Evolutionary conservation across 768 basidiomycete species (phyloP), one percentile per base, ranked within the genome.

Genomic region (Naganishia antarctica): DNA sequence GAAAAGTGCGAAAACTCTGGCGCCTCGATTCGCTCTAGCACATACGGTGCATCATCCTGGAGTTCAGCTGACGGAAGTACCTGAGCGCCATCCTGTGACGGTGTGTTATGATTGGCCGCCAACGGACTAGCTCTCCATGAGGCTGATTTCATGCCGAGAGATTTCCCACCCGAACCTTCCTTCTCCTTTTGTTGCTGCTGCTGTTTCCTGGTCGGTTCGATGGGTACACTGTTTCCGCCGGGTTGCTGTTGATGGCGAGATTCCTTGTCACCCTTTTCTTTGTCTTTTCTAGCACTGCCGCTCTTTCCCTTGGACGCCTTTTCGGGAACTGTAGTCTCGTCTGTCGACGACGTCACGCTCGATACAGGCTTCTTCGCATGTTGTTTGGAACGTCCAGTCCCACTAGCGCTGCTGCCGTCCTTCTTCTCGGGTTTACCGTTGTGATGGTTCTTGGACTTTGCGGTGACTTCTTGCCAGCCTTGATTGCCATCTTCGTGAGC

Each of bases 401-500:
- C 53, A 18, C 59, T 46, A 15, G 16, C 34, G 25, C 43, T 46
- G 15, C 45, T 46, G 59, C 59, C 37, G 11, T 60, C 45, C 28
- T 60, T 60, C 43, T 45, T 60, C 32, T 60, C 59, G 26, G 23
- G 1, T 34, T 60, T 60, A 16, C 37, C 45, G 16, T 4, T 44
- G 21, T 31, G 15, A 23, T 43, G 40, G 15, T 16, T 43, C 44
- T 49, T 64, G 15, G 63, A 44, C 44, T 49, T 57, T 12, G 49
- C 32, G 18, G 41, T 57, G 6, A 64, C 63, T 23, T 48, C 40
- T 47, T 64, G 51, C 63, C 63, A 64, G 6, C 53, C 63, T 46
- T 59, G 37, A 25, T 64, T 43, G n/a, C 4, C 51, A 8, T 50
- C 50, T 1, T 57, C 50, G 13, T 23, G 32, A 12, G 37, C 21